These are phyloP conservation scores for Amesomyces nigricolor DNA, from an alignment of 2,329 filamentous ascomycete genomes.

Conservation along the genomic window DNA sequence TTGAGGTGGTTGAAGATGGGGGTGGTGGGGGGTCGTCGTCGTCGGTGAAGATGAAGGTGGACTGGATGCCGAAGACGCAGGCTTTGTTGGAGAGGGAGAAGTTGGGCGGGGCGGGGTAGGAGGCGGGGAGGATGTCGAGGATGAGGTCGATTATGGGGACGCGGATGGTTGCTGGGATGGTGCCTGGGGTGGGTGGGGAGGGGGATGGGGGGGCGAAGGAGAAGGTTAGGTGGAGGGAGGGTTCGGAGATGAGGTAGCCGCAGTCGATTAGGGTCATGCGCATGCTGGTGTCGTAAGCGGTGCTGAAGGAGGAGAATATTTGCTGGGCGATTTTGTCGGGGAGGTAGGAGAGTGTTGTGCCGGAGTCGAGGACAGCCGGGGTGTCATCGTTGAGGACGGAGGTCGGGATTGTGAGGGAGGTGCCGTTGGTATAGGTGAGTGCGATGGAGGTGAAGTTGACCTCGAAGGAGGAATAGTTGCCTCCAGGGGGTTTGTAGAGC, in stretches of 20 bases:
- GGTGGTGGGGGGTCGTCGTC: too few relatives aligned
- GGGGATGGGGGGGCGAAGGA: constrained; percentile 21
- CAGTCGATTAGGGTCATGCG: constrained; percentile 38
- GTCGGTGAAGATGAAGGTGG: constrained; percentile 26
- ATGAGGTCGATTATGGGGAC: constrained; percentile 37
- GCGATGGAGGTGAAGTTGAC: constrained; percentile 33
- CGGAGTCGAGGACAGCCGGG: constrained; percentile 61
- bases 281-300: constrained; percentile 32
- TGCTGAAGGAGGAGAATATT: constrained; percentile 37
- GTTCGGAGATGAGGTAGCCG: constrained; percentile 32
- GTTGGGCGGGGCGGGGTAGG: constrained; percentile 28
- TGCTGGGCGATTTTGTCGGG: constrained; percentile 44
- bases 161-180: constrained; percentile 19
- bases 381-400: constrained; percentile 20
- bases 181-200: not conserved
- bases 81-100: constrained; percentile 33
- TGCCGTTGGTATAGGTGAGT: constrained; percentile 30
- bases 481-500: constrained; percentile 41
- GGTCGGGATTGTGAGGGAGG: constrained; percentile 25
- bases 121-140: constrained; percentile 33
- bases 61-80: constrained; percentile 53
- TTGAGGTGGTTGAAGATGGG: constrained; percentile 9
- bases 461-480: constrained; percentile 37
- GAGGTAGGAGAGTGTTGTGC: constrained; percentile 59
- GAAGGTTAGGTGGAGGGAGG: constrained; percentile 34